Percentiles rank a stretch among this genome's conserved stretches.
Evolutionary conservation across 257 asterid species (phyloP).

Genomic region (Henckelia pumila): DNA sequence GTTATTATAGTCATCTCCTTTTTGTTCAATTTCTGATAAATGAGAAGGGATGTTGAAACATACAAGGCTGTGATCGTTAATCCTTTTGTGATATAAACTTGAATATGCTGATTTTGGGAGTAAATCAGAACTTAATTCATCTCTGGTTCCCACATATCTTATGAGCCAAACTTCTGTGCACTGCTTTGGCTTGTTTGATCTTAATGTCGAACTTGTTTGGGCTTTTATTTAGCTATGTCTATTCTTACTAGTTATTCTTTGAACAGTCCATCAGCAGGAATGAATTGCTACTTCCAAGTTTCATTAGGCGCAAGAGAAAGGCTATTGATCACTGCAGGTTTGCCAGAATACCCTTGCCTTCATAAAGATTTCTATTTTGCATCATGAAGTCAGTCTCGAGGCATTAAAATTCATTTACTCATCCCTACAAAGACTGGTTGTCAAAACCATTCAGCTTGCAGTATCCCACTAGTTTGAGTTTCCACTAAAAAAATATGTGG

Average conservation of each 20-base stretch:
- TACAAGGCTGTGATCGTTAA: not conserved
- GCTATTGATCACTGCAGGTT: constrained; percentile 18
- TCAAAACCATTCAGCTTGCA: not conserved
- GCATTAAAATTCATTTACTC: not conserved
- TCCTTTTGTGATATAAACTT: no score
- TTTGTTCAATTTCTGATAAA: not conserved
- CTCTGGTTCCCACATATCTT: not conserved
- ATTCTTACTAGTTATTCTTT: constrained; percentile 7
- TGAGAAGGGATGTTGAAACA: not conserved
- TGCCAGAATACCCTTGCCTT: constrained; percentile 18
- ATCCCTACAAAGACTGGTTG: not conserved
- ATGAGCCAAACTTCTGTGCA: not conserved
- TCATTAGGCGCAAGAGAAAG: constrained; percentile 46
- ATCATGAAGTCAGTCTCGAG: not conserved
- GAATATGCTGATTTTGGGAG: not conserved
- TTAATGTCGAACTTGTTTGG: not conserved
- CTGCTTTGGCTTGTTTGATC: not conserved
- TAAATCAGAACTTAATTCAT: not conserved
- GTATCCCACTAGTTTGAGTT: not conserved
- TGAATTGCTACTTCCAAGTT: constrained; percentile 34
- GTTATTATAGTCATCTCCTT: not conserved
- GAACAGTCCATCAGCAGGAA: constrained; percentile 35
- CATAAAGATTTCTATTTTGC: not conserved
- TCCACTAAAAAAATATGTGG: not conserved
- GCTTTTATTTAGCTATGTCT: not conserved